phyloP scores from a whole-genome alignment of 2,329 filamentous ascomycete genomes.

The Epichloe aotearoae region DNA sequence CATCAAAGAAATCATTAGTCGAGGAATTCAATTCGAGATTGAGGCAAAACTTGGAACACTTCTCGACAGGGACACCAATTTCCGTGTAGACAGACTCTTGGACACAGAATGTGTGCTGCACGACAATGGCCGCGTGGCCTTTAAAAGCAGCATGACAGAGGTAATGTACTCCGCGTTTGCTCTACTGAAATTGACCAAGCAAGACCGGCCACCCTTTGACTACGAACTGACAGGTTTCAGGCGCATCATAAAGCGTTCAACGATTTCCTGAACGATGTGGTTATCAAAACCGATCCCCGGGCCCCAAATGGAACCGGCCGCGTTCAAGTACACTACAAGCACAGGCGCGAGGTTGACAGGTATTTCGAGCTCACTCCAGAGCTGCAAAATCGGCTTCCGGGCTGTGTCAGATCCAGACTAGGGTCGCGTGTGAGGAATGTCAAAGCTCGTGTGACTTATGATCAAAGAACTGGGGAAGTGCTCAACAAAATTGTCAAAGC shows the following conservation, averaged over 20 bases:
- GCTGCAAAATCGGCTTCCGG: conserved; percentile 47
- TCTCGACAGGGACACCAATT: conserved; percentile 57
- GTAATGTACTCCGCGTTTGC: conserved; percentile 32
- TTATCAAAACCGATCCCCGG: conserved; percentile 43
- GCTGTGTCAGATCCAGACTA: conserved; percentile 47
- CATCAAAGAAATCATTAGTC: conserved; percentile 46
- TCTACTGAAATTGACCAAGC: not conserved
- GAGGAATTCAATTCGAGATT: conserved; percentile 71
- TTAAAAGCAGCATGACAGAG: conserved; percentile 83
- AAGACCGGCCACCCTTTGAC: too few relatives aligned
- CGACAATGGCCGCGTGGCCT: conserved; percentile 48
- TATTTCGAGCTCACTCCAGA: conserved; percentile 63
- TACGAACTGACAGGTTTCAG: conserved; percentile 28
- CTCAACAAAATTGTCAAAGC: conserved; percentile 83
- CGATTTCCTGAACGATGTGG: conserved; percentile 62
- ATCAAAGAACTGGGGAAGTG: conserved; percentile 57
- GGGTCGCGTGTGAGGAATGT: conserved; percentile 31
- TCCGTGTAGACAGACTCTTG: conserved; percentile 55
- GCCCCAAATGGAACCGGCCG: conserved; percentile 34
- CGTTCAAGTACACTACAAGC: conserved; percentile 62
- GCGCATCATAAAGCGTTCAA: conserved; percentile 74
- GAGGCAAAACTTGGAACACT: conserved; percentile 87
- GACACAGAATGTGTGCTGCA: conserved; percentile 57
- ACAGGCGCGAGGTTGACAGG: conserved; percentile 69
- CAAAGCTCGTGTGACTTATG: conserved; percentile 53